Evolutionary conservation across 73 alveolate genomes (phyloP).

Genomic region (Breviolum minutum): DNA sequence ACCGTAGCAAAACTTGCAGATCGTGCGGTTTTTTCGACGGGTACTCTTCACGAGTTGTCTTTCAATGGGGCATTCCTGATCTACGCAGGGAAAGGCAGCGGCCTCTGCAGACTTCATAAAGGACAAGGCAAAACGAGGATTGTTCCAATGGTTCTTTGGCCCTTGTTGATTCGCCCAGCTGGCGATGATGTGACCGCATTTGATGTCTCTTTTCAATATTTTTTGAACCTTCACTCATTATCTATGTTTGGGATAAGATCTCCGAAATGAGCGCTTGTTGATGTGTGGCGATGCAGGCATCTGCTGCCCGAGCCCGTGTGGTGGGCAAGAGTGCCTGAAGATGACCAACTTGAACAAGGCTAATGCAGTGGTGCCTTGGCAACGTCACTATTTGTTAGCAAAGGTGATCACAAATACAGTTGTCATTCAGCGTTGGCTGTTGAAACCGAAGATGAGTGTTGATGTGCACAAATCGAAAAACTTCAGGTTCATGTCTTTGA

Average conservation of each 20-base stretch:
- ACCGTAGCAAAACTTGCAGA: too few species aligned
- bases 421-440: background rate
- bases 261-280: background rate
- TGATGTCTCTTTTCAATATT: too few species aligned
- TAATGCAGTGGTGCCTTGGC: conserved; percentile 8
- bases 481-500: background rate
- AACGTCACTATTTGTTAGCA: background rate
- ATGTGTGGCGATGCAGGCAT: background rate
- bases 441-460: too few species aligned
- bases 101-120: conserved; percentile 56
- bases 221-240: too few species aligned
- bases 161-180: background rate
- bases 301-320: conserved; percentile 71
- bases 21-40: too few species aligned
- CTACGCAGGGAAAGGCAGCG: conserved; percentile 23
- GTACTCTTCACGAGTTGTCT: background rate
- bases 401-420: background rate
- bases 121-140: conserved; percentile 1
- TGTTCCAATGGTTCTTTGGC: background rate
- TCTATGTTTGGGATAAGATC: too few species aligned
- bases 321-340: background rate
- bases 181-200: background rate
- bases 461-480: background rate
- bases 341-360: background rate
- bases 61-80: background rate